Percentiles rank a stretch among this genome's conserved stretches.
These are phyloP conservation scores for Mariannaea sp. DNA, from an alignment of 2,329 filamentous ascomycete genomes.

Conservation along the genomic window DNA sequence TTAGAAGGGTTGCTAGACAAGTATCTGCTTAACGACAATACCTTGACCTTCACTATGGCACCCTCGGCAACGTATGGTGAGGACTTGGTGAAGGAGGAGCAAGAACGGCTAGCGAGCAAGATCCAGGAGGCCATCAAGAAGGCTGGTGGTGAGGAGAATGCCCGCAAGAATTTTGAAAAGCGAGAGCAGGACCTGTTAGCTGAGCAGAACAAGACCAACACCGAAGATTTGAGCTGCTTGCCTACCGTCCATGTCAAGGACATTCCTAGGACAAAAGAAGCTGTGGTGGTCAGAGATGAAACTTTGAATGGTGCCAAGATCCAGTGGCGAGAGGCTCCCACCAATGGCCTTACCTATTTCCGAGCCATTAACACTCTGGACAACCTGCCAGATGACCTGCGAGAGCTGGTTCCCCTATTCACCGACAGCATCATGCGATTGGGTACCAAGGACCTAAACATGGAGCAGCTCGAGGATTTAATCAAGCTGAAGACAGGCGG, in stretches of 20 bases:
- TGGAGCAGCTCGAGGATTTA: slow-evolving; percentile 93
- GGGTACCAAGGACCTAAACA: slow-evolving; percentile 83
- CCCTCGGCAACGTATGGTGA: slow-evolving; percentile 77
- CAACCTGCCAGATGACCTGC: slow-evolving; percentile 80
- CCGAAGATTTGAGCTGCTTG: slow-evolving; percentile 83
- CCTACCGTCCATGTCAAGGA: slow-evolving; percentile 88
- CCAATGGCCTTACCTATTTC: slow-evolving; percentile 96
- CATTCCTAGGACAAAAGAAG: slow-evolving; percentile 78
- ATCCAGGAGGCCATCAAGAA: slow-evolving; percentile 71
- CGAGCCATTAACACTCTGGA: slow-evolving; percentile 82
- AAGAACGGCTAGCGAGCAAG: slow-evolving; percentile 72
- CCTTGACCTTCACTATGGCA: slow-evolving; percentile 91
- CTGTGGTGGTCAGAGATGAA: slow-evolving; percentile 64
- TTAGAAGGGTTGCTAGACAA: slow-evolving; percentile 85
- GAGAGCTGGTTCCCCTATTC: slow-evolving; percentile 85
- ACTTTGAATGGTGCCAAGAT: slow-evolving; percentile 68
- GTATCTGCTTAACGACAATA: slow-evolving; percentile 86
- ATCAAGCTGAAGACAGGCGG: slow-evolving; percentile 97
- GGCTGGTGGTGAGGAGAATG: slow-evolving; percentile 73
- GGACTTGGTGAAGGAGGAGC: slow-evolving; percentile 78
- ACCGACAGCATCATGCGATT: slow-evolving; percentile 92
- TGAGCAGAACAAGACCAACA: slow-evolving; percentile 83
- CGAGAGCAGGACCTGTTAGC: slow-evolving; percentile 80
- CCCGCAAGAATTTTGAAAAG: slow-evolving; percentile 71
- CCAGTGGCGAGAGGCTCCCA: slow-evolving; percentile 91